Percentiles rank a stretch among this genome's conserved stretches.
Evolutionary conservation across 805 yeast species (phyloP).

Genomic region (Candida krabiensis): DNA sequence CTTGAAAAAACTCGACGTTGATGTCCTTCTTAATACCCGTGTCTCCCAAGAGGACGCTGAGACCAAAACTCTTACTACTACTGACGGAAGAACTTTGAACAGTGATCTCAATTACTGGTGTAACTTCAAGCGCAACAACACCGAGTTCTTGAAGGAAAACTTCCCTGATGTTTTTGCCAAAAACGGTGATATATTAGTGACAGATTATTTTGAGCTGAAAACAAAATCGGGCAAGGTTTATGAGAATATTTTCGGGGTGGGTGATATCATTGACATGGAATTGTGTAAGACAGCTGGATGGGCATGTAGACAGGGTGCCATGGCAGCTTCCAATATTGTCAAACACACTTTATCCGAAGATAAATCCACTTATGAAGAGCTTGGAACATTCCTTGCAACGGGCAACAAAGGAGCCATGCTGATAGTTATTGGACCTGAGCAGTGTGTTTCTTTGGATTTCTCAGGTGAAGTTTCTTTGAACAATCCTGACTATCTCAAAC

Average conservation of each 20-base stretch:
- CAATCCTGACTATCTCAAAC: conserved; percentile 10
- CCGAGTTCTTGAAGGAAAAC: conserved; percentile 7
- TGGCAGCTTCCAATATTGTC: conserved; percentile 11
- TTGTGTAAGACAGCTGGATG: conserved; percentile 19
- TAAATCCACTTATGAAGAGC: conserved; percentile 1
- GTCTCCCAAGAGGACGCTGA: conserved; percentile 6
- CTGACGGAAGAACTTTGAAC: conserved; percentile 6
- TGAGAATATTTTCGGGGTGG: conserved; percentile 16
- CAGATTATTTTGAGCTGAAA: conserved; percentile 7
- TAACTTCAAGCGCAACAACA: conserved; percentile 13
- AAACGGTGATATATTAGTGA: conserved; percentile 14
- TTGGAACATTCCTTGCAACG: neutral
- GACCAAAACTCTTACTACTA: conserved; percentile 6
- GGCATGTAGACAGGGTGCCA: conserved; percentile 15
- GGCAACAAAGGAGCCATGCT: conserved; percentile 12
- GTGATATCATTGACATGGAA: conserved; percentile 15
- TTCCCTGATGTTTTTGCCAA: conserved; percentile 7
- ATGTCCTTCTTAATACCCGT: conserved; percentile 12
- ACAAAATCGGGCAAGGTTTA: conserved; percentile 2
- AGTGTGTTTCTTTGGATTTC: conserved; percentile 11
- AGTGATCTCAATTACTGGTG: conserved; percentile 17
- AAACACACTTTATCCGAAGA: conserved; percentile 3
- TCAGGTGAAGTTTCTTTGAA: conserved; percentile 7
- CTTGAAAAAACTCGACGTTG: conserved; percentile 7
- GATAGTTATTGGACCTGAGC: conserved; percentile 13